These are phyloP conservation scores for Eremochloa ophiuroides DNA, from an alignment of 176 grass and related monocot species.

Conservation along the genomic window DNA sequence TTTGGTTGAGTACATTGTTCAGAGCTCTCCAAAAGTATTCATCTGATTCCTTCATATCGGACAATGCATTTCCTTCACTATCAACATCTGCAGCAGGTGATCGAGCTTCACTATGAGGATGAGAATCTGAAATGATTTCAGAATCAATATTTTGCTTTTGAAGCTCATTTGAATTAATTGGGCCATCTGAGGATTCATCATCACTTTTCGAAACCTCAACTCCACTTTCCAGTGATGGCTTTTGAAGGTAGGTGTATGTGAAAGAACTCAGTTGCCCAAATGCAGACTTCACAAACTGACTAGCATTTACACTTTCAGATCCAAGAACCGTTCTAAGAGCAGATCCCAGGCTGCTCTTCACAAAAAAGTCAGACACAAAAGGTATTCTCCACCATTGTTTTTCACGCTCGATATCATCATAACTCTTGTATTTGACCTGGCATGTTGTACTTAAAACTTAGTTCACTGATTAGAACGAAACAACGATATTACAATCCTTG, in stretches of 20 bases:
- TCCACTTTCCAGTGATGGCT: constrained; percentile 46
- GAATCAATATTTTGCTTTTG: constrained; percentile 34
- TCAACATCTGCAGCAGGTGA: constrained; percentile 20
- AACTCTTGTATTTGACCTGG: constrained; percentile 84
- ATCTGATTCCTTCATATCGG: constrained; percentile 44
- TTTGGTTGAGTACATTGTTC: constrained; percentile 55
- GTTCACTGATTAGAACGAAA: constrained; percentile 31
- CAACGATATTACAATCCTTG: neutral
- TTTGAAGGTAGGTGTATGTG: constrained; percentile 51
- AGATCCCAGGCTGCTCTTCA: constrained; percentile 68
- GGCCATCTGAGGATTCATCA: constrained; percentile 30
- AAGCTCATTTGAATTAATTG: constrained; percentile 22
- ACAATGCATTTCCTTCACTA: constrained; percentile 8
- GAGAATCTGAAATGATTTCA: constrained; percentile 20
- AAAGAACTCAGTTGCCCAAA: constrained; percentile 88
- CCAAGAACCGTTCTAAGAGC: constrained; percentile 70
- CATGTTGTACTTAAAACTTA: constrained; percentile 16
- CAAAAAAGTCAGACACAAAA: constrained; percentile 81
- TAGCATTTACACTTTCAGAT: constrained; percentile 86
- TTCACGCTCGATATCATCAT: constrained; percentile 83
- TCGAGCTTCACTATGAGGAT: constrained; percentile 18
- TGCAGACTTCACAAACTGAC: constrained; percentile 85
- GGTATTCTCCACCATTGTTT: constrained; percentile 88
- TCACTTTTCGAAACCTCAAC: constrained; percentile 41
- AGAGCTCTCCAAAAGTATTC: constrained; percentile 88